These are phyloP conservation scores for Dryas integrifolia DNA, from an alignment of 331 rosid species.

Conservation along the genomic window DNA sequence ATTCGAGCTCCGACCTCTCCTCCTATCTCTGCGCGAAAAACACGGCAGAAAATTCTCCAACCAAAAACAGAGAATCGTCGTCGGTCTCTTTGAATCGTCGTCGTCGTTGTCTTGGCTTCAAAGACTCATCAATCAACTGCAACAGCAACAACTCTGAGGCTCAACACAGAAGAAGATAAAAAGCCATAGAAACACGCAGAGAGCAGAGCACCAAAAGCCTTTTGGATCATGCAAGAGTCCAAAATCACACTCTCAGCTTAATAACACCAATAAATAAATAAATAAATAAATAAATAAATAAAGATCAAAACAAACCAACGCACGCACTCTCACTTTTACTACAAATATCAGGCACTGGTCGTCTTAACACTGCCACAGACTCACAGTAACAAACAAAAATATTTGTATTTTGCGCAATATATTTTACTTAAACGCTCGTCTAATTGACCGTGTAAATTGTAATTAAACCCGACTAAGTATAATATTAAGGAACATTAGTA, in stretches of 20 bases:
- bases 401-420: too few relatives aligned
- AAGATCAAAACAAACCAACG: neutral
- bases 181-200: constrained; percentile 34
- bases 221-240: constrained; percentile 67
- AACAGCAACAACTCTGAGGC: constrained; percentile 22
- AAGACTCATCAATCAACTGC: constrained; percentile 35
- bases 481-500: too few relatives aligned
- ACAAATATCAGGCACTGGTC: neutral
- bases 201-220: constrained; percentile 16
- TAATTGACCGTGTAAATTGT: too few relatives aligned
- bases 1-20: neutral
- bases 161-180: constrained; percentile 60
- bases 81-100: neutral
- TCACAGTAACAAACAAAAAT: too few relatives aligned
- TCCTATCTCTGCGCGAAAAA: neutral
- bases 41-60: neutral
- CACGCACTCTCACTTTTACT: neutral
- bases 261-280: constrained; percentile 29
- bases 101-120: constrained; percentile 28
- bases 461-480: too few relatives aligned
- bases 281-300: neutral
- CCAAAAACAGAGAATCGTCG: neutral
- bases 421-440: too few relatives aligned
- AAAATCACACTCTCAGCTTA: constrained; percentile 36
- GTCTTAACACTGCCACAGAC: neutral